phyloP scores from a whole-genome alignment of 2,329 filamentous ascomycete genomes.

The Sclerotinia minor region DNA sequence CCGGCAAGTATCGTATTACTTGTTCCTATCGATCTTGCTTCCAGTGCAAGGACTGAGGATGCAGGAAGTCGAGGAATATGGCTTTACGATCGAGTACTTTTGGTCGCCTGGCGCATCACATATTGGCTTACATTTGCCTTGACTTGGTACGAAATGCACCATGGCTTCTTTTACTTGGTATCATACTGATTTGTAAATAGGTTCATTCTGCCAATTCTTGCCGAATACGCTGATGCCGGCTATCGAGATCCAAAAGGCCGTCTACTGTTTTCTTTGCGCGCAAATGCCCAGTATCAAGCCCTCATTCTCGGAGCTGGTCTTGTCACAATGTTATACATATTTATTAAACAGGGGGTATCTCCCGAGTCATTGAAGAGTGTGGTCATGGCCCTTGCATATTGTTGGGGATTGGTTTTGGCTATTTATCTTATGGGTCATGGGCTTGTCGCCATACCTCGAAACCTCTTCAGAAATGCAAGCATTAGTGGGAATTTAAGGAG shows the following conservation, averaged over 20 bases:
- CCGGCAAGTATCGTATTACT: constrained; percentile 89
- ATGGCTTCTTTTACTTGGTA: background rate
- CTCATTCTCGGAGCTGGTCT: constrained; percentile 71
- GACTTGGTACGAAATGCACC: constrained; percentile 67
- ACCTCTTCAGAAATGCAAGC: constrained; percentile 76
- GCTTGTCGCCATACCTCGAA: constrained; percentile 83
- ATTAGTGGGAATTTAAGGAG: constrained; percentile 71
- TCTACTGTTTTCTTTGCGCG: constrained; percentile 78
- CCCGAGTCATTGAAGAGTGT: constrained; percentile 75
- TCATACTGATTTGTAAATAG: constrained; percentile 46
- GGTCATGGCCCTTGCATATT: constrained; percentile 91
- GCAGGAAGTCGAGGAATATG: constrained; percentile 77
- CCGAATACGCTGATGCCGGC: constrained; percentile 91
- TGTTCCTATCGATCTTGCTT: constrained; percentile 93
- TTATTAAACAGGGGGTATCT: constrained; percentile 73
- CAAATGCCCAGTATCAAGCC: constrained; percentile 85
- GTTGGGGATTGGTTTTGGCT: constrained; percentile 85
- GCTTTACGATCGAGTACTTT: constrained; percentile 73
- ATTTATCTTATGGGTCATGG: constrained; percentile 99
- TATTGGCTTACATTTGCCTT: constrained; percentile 97
- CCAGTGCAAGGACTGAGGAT: constrained; percentile 72
- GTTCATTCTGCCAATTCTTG: constrained; percentile 88
- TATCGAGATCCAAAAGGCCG: constrained; percentile 83
- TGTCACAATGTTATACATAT: constrained; percentile 78
- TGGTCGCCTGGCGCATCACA: constrained; percentile 90